A percentile compares a stretch with the other conserved stretches of the same genome.
phyloP scores from a whole-genome alignment of 768 basidiomycete genomes.

The Tylopilus sp. region DNA sequence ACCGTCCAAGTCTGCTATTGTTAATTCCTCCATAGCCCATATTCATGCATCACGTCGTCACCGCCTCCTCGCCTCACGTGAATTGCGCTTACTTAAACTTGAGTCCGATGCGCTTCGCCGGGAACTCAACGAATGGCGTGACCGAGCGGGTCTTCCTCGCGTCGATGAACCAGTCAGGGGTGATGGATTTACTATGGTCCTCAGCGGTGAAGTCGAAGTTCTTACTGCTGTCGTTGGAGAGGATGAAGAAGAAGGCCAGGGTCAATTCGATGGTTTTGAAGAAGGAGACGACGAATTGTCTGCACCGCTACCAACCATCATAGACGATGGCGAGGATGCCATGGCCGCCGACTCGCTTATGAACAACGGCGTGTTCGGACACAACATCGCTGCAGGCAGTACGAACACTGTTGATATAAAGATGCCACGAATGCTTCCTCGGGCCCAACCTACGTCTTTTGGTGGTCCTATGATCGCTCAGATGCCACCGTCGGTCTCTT shows the following conservation, averaged over 20 bases:
- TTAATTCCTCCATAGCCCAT: constrained; percentile 92
- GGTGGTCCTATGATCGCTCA: constrained; percentile 45
- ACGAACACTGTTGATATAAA: constrained; percentile 27
- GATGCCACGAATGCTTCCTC: constrained; percentile 26
- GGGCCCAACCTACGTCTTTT: constrained; percentile 22
- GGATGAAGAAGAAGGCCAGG: constrained; percentile 49
- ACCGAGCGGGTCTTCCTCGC: constrained; percentile 64
- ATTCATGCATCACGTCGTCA: constrained; percentile 81
- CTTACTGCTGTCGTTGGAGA: constrained; percentile 51
- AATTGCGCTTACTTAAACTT: constrained; percentile 72
- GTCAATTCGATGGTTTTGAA: constrained; percentile 36
- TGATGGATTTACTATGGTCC: constrained; percentile 68
- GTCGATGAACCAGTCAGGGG: constrained; percentile 72
- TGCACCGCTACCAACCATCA: constrained; percentile 20
- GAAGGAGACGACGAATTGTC: constrained; percentile 42
- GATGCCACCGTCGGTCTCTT: constrained; percentile 41
- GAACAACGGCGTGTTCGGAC: constrained; percentile 31
- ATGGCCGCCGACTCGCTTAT: constrained; percentile 28
- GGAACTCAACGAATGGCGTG: constrained; percentile 93
- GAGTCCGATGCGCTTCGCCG: constrained; percentile 85
- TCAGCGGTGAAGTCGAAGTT: constrained; percentile 69
- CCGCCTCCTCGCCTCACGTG: constrained; percentile 74
- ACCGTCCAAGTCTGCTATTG: constrained; percentile 94
- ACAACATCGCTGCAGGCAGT: constrained; percentile 29
- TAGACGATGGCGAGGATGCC: constrained; percentile 33